Conservation (phyloP, 352 stramenopile species). For the Globisporangium carolinianum region DNA sequence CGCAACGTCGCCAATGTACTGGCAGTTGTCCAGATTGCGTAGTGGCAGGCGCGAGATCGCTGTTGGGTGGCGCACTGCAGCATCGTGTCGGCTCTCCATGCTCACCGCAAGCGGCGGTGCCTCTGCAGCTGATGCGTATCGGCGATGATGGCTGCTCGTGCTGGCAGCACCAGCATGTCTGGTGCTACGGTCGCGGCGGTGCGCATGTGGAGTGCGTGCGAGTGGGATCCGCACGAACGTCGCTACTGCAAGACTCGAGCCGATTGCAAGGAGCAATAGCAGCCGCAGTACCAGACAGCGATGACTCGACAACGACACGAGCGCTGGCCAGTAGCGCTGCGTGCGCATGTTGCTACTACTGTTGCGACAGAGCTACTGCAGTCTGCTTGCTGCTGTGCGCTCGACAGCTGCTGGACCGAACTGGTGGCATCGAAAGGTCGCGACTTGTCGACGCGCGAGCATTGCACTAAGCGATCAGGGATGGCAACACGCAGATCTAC, state of each 20-base stretch:
- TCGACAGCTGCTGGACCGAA: no score
- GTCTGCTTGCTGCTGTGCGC: no score
- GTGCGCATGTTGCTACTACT: no score
- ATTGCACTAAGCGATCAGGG: no score
- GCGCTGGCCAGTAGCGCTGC: no score
- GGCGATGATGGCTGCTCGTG: neutral
- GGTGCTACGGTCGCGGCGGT: neutral
- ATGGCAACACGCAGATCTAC: no score
- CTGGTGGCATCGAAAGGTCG: no score
- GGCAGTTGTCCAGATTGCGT: conserved; percentile 17
- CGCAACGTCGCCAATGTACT: conserved; percentile 20
- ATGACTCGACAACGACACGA: no score
- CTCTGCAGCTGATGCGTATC: neutral
- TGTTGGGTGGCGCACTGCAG: neutral
- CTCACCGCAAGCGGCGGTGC: neutral
- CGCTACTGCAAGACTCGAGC: neutral
- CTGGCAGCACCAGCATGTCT: no score
- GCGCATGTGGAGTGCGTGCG: neutral
- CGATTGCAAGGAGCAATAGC: neutral
- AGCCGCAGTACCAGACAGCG: neutral
- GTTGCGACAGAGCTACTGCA: no score
- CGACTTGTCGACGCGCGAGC: no score
- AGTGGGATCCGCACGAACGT: conserved; percentile 10
- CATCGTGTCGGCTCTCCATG: conserved; percentile 4
- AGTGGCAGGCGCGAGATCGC: conserved; percentile 16